Conservation (phyloP, 306 rosid species). For the Oemleria cerasiformis region DNA sequence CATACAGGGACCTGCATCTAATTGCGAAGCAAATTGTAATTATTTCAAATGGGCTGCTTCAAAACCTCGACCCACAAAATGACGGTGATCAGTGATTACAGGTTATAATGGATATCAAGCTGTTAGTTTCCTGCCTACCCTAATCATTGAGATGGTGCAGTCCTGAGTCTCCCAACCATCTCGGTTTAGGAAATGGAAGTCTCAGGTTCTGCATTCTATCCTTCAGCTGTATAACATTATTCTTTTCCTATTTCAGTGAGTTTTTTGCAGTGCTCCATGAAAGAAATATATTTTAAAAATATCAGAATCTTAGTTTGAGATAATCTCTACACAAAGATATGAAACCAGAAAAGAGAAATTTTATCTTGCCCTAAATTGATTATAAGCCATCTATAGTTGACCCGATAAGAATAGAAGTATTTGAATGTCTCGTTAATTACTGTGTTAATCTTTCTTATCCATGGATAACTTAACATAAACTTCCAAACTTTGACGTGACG, state of each 20-base stretch:
- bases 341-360: too few relatives aligned
- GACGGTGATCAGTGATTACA: background rate
- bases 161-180: background rate
- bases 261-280: background rate
- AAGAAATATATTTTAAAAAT: background rate
- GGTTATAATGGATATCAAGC: background rate
- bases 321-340: too few relatives aligned
- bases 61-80: constrained; percentile 59
- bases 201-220: background rate
- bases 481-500: background rate
- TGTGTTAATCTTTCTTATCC: background rate
- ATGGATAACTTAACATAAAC: background rate
- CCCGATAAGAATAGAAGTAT: too few relatives aligned
- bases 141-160: background rate
- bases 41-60: constrained; percentile 87
- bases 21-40: constrained; percentile 90
- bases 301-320: background rate
- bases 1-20: constrained; percentile 79
- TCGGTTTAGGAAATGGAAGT: background rate
- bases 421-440: background rate
- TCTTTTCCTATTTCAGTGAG: background rate
- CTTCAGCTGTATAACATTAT: background rate
- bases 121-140: background rate
- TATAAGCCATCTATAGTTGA: too few relatives aligned
- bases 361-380: too few relatives aligned